Evolutionary conservation across 768 basidiomycete species (phyloP).

Genomic region (Suillus ampliporus): DNA sequence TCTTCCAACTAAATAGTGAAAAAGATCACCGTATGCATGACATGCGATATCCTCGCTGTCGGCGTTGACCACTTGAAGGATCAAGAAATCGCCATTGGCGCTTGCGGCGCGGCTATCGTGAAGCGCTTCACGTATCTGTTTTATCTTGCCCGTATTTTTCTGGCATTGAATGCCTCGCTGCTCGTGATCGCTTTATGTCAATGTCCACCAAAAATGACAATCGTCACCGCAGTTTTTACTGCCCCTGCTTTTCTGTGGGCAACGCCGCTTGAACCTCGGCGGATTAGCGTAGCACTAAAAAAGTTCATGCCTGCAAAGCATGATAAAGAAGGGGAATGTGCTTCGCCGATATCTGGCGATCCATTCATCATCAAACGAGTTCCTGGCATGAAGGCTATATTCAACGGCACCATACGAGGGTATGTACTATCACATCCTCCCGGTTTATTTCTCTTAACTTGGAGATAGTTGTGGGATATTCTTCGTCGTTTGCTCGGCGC

Average conservation of each 20-base stretch:
- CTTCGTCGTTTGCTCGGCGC: background rate
- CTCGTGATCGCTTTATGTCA: background rate
- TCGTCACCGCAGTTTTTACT: background rate
- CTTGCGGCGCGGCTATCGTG: background rate
- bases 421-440: background rate
- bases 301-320: background rate
- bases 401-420: background rate
- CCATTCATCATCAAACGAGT: constrained; percentile 5
- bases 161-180: background rate
- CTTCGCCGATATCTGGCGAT: background rate
- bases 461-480: background rate
- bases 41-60: background rate
- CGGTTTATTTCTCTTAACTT: background rate
- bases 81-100: background rate
- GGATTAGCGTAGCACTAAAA: background rate
- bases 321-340: background rate
- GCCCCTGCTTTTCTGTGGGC: background rate
- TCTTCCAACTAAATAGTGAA: background rate
- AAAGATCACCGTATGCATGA: background rate
- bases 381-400: constrained; percentile 5
- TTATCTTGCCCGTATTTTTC: background rate
- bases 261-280: background rate
- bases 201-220: background rate
- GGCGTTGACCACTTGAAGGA: background rate
- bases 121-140: background rate